Evolutionary conservation across 306 rosid genomes (phyloP), one percentile per base, ranked within the genome.

Genomic region (Ochetophila trinervis): DNA sequence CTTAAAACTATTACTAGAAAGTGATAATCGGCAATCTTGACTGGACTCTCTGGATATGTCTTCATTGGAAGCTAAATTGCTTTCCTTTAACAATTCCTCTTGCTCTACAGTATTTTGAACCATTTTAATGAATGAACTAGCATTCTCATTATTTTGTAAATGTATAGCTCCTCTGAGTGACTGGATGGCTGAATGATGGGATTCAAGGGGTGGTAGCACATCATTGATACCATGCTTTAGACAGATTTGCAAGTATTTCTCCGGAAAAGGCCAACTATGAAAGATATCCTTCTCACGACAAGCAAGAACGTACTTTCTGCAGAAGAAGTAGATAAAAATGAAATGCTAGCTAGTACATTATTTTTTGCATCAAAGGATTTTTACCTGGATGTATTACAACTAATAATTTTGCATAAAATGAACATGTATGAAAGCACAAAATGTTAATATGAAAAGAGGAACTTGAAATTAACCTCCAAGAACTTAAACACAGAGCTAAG

Each of bases 201-300:
- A 24, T 37, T 53, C 77, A 47, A 86, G 55, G 23, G 93, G 86
- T 14, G 93, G 87, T 65, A 87, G 65, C 67, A 78, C 84, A 63
- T 82, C 70, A 10, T 14, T 75, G 65, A 84, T 14, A 53, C 89
- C 87, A n/a, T 23, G 78, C 17, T 65, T 73, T 22, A 79, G 58
- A 80, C 82, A 78, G 71, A 84, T 51, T 5, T 76, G 76, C 78
- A 87, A 63, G 68, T 70, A 80, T 68, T 77, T 80, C 68, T 84
- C 80, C 22, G 71, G 68, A 66, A 84, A 84, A 36, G 89, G 93
- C 93, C 93, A 87, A 63, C 59, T 84, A 19, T 62, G 56, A 35
- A 67, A 8, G 24, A 82, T 63, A 54, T 47, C 66, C 54, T 19
- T 82, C 40, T 75, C 79, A 67, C 89, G 93, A 51, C 48, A 82